Percentiles rank a stretch among this genome's conserved stretches.
Conservation (phyloP, 192 early-diverging fungal species). For the Allomyces macrogynus region DNA sequence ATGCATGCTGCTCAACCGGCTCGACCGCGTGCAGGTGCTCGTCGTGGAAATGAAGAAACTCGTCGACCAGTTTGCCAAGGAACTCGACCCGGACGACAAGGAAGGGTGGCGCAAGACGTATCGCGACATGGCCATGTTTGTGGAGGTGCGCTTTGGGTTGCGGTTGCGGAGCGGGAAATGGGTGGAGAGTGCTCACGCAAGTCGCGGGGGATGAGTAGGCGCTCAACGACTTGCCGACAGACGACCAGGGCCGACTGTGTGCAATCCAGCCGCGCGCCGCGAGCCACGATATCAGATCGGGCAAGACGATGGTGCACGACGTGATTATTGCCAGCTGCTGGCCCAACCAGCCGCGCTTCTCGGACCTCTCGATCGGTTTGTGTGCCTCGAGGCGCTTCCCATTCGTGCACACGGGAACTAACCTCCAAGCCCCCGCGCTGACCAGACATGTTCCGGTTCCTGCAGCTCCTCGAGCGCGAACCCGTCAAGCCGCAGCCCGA, state of each 20-base stretch:
- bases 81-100: conserved; percentile 72
- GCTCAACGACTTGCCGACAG: no score
- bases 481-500: conserved; percentile 12
- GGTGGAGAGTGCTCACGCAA: no score
- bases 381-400: background rate
- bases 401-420: no score
- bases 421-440: conserved; percentile 41
- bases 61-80: conserved; percentile 71
- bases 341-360: background rate
- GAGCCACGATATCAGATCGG: no score
- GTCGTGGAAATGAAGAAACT: conserved; percentile 62
- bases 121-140: conserved; percentile 57
- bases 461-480: conserved; percentile 78
- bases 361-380: conserved; percentile 1
- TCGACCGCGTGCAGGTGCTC: conserved; percentile 55
- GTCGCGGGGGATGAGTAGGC: no score
- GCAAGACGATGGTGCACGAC: background rate
- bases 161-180: background rate
- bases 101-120: conserved; percentile 73
- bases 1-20: conserved; percentile 64
- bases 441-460: conserved; percentile 87
- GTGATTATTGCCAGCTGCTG: background rate
- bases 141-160: conserved; percentile 34
- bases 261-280: no score
- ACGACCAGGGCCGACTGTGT: no score